Conservation (phyloP, 257 asterid genomes). For the Solanum pennellii region DNA sequence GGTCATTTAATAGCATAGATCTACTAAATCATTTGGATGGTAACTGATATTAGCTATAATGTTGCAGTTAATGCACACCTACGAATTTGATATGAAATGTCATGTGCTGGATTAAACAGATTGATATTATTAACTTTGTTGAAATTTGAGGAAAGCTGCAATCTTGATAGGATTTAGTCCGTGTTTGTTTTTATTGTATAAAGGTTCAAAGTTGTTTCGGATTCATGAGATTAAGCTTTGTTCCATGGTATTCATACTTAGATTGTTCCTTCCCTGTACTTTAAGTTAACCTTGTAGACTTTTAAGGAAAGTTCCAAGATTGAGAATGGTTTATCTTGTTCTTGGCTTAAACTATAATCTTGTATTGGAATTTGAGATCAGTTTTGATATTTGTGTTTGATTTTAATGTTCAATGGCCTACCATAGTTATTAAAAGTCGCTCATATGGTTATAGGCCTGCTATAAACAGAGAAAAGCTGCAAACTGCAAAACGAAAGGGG, state of each 20-base stretch:
- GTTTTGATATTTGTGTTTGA: background rate
- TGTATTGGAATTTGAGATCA: background rate
- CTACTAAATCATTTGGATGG: too few relatives aligned
- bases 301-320: background rate
- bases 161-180: background rate
- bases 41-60: too few relatives aligned
- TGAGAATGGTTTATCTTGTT: background rate
- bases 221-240: background rate
- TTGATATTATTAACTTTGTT: background rate
- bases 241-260: background rate
- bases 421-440: background rate
- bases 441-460: conserved; percentile 72
- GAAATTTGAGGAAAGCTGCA: background rate
- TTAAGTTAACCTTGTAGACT: background rate
- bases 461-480: background rate
- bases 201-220: background rate
- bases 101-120: too few relatives aligned
- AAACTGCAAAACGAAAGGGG: background rate
- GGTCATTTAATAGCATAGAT: too few relatives aligned
- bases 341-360: background rate
- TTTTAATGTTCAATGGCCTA: background rate
- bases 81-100: too few relatives aligned
- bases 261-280: background rate
- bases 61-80: too few relatives aligned
- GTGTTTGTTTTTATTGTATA: background rate